A percentile compares a stretch with the other conserved stretches of the same genome.
phyloP scores from a whole-genome alignment of 140 eudicot species.

The Flaveria floridana region DNA sequence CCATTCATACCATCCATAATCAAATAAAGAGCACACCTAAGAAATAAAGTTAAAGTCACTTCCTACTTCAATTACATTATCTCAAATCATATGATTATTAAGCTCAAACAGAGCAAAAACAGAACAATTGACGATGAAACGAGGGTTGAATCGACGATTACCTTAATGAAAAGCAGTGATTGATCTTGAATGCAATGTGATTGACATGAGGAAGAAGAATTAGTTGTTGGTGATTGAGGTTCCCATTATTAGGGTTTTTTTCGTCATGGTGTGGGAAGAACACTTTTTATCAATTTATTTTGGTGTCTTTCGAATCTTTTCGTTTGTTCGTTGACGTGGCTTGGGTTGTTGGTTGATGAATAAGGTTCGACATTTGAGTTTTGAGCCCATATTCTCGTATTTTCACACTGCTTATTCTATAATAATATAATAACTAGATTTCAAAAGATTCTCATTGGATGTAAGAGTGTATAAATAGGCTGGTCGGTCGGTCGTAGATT shows the following conservation, averaged over 20 bases:
- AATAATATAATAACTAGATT: too few relatives aligned
- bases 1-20: background rate
- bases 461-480: too few relatives aligned
- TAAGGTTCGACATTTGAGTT: conserved; percentile 6
- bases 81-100: background rate
- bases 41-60: background rate
- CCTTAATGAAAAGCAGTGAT: conserved; percentile 25
- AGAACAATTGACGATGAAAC: background rate
- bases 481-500: too few relatives aligned
- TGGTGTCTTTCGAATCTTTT: conserved; percentile 41
- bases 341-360: conserved; percentile 25
- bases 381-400: conserved; percentile 13
- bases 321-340: conserved; percentile 34
- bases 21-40: background rate
- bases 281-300: conserved; percentile 29
- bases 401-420: background rate
- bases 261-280: conserved; percentile 9
- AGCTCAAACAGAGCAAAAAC: conserved; percentile 2
- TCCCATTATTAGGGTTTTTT: conserved; percentile 38
- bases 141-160: conserved; percentile 16
- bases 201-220: conserved; percentile 8
- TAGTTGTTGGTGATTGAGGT: conserved; percentile 15
- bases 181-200: conserved; percentile 24
- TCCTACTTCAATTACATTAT: background rate
- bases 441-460: background rate